Percentiles rank a stretch among this genome's conserved stretches.
These are phyloP conservation scores for Schwanniomyces yamadae DNA, from an alignment of 805 yeast genomes.

Conservation along the genomic window DNA sequence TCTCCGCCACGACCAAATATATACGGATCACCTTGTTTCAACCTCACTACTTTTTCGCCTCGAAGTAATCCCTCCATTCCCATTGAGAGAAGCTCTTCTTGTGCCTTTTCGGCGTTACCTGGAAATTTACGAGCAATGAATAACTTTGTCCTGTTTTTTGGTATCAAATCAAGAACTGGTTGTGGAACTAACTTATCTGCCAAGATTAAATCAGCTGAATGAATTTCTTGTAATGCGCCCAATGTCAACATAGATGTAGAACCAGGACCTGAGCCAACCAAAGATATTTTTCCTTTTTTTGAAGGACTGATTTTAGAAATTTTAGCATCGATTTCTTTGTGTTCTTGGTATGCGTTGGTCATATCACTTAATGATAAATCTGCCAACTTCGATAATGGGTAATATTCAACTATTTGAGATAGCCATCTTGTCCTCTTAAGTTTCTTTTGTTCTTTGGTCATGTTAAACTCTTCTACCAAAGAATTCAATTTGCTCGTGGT, in stretches of 20 bases:
- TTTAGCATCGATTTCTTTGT: conserved; percentile 5
- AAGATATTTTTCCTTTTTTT: conserved; percentile 56
- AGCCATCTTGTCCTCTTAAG: conserved; percentile 76
- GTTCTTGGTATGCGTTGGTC: conserved; percentile 37
- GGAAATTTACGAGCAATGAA: conserved; percentile 94
- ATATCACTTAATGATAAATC: conserved; percentile 60
- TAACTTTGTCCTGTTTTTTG: conserved; percentile 60
- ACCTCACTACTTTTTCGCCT: conserved; percentile 79
- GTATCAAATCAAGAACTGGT: conserved; percentile 80
- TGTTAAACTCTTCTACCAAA: conserved; percentile 58
- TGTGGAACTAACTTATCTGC: conserved; percentile 94
- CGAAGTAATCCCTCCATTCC: conserved; percentile 63
- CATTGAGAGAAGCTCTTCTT: conserved; percentile 71
- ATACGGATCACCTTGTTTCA: conserved; percentile 97
- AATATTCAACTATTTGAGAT: conserved; percentile 87
- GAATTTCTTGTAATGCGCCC: conserved; percentile 80
- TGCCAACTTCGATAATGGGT: conserved; percentile 68
- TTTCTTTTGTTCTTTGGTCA: conserved; percentile 51
- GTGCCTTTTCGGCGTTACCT: conserved; percentile 94
- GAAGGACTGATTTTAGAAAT: neutral
- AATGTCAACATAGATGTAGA: conserved; percentile 75
- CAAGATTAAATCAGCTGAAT: conserved; percentile 76
- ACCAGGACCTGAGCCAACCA: conserved; percentile 97
- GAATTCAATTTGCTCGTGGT: conserved; percentile 59
- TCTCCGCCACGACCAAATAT: conserved; percentile 97